Evolutionary conservation across 768 basidiomycete species (phyloP), one percentile per base, ranked within the genome.

Genomic region (Zangia roseola): DNA sequence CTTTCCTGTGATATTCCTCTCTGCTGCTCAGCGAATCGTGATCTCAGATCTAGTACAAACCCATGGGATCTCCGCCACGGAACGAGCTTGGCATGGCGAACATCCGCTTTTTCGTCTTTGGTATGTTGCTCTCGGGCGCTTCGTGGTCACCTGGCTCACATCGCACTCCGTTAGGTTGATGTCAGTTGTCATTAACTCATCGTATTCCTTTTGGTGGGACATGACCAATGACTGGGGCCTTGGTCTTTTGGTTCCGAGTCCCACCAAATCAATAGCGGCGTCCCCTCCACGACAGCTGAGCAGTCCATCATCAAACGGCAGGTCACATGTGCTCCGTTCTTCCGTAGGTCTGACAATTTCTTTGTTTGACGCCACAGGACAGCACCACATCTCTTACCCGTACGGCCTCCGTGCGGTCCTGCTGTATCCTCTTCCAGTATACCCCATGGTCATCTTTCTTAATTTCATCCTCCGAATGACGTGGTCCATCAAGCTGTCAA

Each of bases 191-290:
- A 66, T 95, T 60, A 98, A 98, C 69, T 95, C 94, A 4, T 66
- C 89, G 25, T 99, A 92, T 69, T 94, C 94, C 3, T 98, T 95
- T 68, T 99, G 93, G 91, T 99, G 97, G 97, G 97, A 98, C 69
- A 79, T 98, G 36, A 93, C 91, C 40, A 91, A 95, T 65, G 97
- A 99, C 65, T 99, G 95, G 94, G 97, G 97, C 6, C 75, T 99
- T 46, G 80, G 84, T 38, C 71, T 97, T 36, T 71, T 98, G 50
- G 76, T 76, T 45, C 53, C 64, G 25, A 57, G 62, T 31, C 52
- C 65, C 47, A 52, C 63, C 57, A 20, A 52, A 45, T 49, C 64
- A 63, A 41, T 55, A 57, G 50, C 39, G 42, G 68, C 61, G 49
- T 71, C 73, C n/a, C 74, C 73, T 23, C 72, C 71, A n/a, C 61